Evolutionary conservation across 306 rosid genomes (phyloP), one percentile per base, ranked within the genome.

Genomic region (Sechiopsis laciniata): DNA sequence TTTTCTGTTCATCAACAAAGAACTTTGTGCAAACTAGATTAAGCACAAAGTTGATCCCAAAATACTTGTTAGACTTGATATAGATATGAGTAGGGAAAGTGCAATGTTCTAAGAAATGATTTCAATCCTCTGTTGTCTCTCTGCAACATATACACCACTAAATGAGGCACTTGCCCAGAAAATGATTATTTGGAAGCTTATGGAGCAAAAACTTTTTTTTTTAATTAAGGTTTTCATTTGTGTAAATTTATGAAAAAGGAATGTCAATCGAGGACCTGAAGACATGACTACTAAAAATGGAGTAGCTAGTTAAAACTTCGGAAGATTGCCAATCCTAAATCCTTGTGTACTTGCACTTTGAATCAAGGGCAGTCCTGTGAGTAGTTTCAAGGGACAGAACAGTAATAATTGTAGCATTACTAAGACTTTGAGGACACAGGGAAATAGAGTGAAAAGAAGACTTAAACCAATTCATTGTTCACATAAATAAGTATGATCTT

Each of bases 381-480:
- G 21, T 68, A 7, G 22, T 45, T 21, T 48, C 22, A 68, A 69
- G 74, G 15, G 19, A 69, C 45, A 6, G 3, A 22, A 26, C 22
- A 51, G 42, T 15, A 51, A 15, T 15, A 13, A 17, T 70, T 70
- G 2, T 51, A 48, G 24, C 74, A 51, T 70, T 51, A 62, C 10
- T 62, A 10, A 61, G 37, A 42, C 48, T 62, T 10, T 29, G 15
- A 17, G 16, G 14, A 13, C 58, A 70, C 21, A 53, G 21, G 73
- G 58, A 50, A 15, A 51, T 69, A 48, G 4, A 58, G 59, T 15
- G 5, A 69, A 69, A 69, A 24, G 73, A 69, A 50, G 56, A 68
- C 35, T 11, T 65, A 42, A 10, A 42, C 17, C 55, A 42, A 66
- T 42, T 5, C 29, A 12, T 19, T 66, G 32, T 45, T 45, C 72